Base-by-base conservation (phyloP, 441 rosid species). In the Breynia disticha region DNA sequence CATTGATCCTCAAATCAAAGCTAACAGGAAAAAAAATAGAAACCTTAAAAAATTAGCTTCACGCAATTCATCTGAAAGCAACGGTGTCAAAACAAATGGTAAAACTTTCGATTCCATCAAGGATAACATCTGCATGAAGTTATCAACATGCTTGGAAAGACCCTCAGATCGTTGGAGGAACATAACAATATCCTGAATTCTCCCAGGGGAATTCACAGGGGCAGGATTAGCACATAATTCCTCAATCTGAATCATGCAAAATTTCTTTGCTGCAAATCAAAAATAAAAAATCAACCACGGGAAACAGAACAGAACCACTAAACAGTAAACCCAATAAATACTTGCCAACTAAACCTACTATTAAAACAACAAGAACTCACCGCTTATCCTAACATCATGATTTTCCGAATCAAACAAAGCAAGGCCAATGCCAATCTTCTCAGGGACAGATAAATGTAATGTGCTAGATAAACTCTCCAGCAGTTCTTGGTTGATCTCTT, bases 121-220 rank as follows among this genome's bases (percentile, higher is more conserved):
- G 50, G 96, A 78, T 65, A 87, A 55, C 61, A 85, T 73, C 72
- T 80, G 93, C 77, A 79, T 46, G 67, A 89, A 79, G 55, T 76
- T 79, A 69, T 78, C 90, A 32, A 85, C 57, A 49, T 87, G 95
- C 69, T 74, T 68, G 70, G 94, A 73, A 32, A 87, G 83, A 58
- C 74, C 89, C 15, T 78, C 90, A 19, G 89, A 85, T 21, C 49
- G 72, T 68, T 75, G 95, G 62, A 94, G 96, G 79, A 90, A 90
- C 81, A 79, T 64, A 37, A 83, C 56, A 55, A 83, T 67, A 61
- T 73, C 73, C 71, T 83, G 99, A 64, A 90, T 82, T 75, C 80
- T 84, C 74, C 81, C 94, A 7, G 72, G 58, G 14, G 93, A 80
- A 66, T 64, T 71, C 39, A 82, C 17, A 35, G 81, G 70, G 68